phyloP scores from a whole-genome alignment of 2,329 filamentous ascomycete genomes.

The Fusarium sp. region DNA sequence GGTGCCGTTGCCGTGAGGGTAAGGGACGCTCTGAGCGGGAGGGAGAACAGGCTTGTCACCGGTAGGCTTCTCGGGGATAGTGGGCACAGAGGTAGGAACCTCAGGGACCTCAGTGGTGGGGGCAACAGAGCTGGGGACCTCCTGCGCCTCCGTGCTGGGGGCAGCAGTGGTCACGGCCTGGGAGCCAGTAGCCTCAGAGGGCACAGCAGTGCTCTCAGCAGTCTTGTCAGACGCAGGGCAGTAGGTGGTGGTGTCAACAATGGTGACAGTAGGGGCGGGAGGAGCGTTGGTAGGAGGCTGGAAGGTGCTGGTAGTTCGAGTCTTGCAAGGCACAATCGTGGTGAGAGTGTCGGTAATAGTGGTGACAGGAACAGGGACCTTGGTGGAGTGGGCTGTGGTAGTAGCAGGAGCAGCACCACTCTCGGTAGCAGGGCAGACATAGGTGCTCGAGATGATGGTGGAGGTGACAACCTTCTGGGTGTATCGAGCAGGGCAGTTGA shows the following conservation, averaged over 20 bases:
- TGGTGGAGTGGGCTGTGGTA: slow-evolving; percentile 17
- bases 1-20: slow-evolving; percentile 37
- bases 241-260: slow-evolving; percentile 42
- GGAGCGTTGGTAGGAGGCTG: slow-evolving; percentile 40
- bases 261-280: slow-evolving; percentile 42
- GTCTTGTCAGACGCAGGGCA: slow-evolving; percentile 30
- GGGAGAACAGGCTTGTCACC: slow-evolving; percentile 12
- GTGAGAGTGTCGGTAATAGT: slow-evolving; percentile 48
- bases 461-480: slow-evolving; percentile 53
- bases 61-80: slow-evolving; percentile 18
- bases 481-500: slow-evolving; percentile 58
- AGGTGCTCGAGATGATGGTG: slow-evolving; percentile 41
- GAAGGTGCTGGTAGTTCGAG: slow-evolving; percentile 46
- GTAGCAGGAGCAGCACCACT: slow-evolving; percentile 24
- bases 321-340: slow-evolving; percentile 47
- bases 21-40: slow-evolving; percentile 24
- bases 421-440: slow-evolving; percentile 46
- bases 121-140: slow-evolving; percentile 3
- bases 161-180: slow-evolving; percentile 17
- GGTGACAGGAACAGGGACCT: slow-evolving; percentile 31
- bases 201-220: not conserved
- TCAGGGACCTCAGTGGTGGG: slow-evolving; percentile 5
- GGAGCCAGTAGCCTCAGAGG: slow-evolving; percentile 13
- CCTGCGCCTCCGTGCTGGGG: slow-evolving; percentile 3
- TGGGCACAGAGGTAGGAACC: not conserved